Evolutionary conservation across 2,329 filamentous ascomycete genomes (phyloP), one percentile per base, ranked within the genome.

Genomic region (Trichoderma cornu-damae): DNA sequence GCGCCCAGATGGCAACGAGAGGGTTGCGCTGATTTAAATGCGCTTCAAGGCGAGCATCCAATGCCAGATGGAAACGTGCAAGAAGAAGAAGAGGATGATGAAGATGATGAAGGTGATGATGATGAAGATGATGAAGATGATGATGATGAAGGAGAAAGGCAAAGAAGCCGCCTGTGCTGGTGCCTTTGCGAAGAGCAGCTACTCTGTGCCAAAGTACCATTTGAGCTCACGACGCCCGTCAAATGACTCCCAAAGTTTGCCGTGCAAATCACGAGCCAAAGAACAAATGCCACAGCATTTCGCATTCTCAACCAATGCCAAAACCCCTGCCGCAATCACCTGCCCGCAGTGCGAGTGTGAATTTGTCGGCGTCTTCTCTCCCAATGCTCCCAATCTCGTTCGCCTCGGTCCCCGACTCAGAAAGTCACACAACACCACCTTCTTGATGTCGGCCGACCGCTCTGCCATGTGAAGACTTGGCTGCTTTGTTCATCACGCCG

Each of bases 401-500:
- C 14, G 5, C 16, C 30, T 55, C 52, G 52, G 52, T 55, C 22
- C 16, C 42, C 52, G 38, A 55, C 32, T 12, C 1, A 55, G 52
- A 28, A 55, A 46, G n/a, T 6, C 14, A n/a, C n/a, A 18, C 40
- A 46, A 30, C 26, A 16, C 35, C 22, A 20, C 20, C n/a, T 6
- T 20, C 28, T 30, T 12, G 7, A 20, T 55, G 52, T 44, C 38
- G 50, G 50, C 18, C 18, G 14, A 18, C 9, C 16, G 18, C 16
- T 47, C 30, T 46, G 16, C 52, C 49, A 55, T 55, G 52, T 55
- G 52, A 55, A 55, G 14, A 11, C 50, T 46, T 38, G 42, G 32
- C 32, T 16, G 11, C 16, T 24, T 12, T 6, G 12, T 11, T 26
- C 20, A 40, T 16, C 37, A 16, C 30, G 42, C 40, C 30, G 42